Evolutionary conservation across 345 rosid genomes (phyloP).

Genomic region (Lepidium aucheri): DNA sequence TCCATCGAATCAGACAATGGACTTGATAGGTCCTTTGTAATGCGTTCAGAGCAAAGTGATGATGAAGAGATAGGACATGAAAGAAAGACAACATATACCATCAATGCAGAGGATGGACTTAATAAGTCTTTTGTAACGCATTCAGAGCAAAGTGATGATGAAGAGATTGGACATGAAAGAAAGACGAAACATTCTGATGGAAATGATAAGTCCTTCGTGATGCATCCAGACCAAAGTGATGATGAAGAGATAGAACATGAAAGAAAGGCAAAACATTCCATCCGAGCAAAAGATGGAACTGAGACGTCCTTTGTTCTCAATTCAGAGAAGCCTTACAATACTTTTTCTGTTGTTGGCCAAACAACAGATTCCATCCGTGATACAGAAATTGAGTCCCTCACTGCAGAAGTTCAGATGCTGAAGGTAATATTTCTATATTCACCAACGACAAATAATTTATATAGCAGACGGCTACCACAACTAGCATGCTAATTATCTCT

Average conservation of each 20-base stretch:
- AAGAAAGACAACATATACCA: neutral
- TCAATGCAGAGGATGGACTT: neutral
- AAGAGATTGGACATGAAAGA: neutral
- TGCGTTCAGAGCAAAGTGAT: neutral
- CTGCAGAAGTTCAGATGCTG: slow-evolving; percentile 46
- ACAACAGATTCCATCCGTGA: slow-evolving; percentile 27
- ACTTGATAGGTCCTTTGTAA: neutral
- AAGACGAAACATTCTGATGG: neutral
- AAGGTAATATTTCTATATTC: slow-evolving; percentile 45
- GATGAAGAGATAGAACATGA: slow-evolving; percentile 10
- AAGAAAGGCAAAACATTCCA: neutral
- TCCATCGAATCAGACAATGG: neutral
- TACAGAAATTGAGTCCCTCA: slow-evolving; percentile 41
- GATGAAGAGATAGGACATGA: slow-evolving; percentile 1
- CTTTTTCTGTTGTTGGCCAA: slow-evolving; percentile 21
- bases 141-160: neutral
- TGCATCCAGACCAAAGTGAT: slow-evolving; percentile 22
- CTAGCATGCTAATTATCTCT: neutral
- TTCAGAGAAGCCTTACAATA: slow-evolving; percentile 28
- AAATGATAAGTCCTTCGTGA: neutral
- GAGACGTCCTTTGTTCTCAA: neutral
- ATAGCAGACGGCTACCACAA: neutral
- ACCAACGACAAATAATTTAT: too few species aligned
- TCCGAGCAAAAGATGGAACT: slow-evolving; percentile 8
- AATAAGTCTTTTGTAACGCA: neutral